phyloP scores from a whole-genome alignment of 352 stramenopile species.

The Phytophthora kernoviae region DNA sequence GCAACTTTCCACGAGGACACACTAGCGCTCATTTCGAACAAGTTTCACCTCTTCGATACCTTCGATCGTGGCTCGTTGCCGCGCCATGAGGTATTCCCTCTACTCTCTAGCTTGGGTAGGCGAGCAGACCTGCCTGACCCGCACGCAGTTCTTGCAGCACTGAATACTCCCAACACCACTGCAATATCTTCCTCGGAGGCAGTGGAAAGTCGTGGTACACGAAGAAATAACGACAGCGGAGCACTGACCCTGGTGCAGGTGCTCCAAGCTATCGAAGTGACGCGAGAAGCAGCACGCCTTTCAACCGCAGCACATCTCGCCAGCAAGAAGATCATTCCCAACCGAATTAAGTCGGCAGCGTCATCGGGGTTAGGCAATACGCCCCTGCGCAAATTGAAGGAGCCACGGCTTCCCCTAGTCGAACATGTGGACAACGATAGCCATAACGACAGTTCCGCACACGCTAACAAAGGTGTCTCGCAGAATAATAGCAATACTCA shows the following conservation, averaged over 20 bases:
- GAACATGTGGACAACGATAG: background rate
- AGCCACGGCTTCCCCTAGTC: background rate
- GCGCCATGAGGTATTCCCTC: constrained; percentile 42
- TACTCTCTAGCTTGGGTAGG: constrained; percentile 42
- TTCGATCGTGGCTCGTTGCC: constrained; percentile 42
- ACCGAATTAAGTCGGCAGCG: constrained; percentile 5
- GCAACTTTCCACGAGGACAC: constrained; percentile 37
- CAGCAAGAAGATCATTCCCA: constrained; percentile 11
- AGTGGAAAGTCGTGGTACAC: background rate
- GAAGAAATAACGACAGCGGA: background rate
- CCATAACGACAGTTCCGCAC: background rate
- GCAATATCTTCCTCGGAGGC: background rate
- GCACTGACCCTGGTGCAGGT: constrained; percentile 32
- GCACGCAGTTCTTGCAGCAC: constrained; percentile 37
- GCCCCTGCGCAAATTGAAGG: background rate
- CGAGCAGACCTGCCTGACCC: constrained; percentile 47
- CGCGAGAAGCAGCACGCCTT: constrained; percentile 15
- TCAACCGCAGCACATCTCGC: constrained; percentile 8
- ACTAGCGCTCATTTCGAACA: constrained; percentile 33
- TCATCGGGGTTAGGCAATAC: background rate
- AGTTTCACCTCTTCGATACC: constrained; percentile 52
- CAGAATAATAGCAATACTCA: background rate
- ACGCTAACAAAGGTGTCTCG: background rate
- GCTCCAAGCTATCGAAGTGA: constrained; percentile 30
- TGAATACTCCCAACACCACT: constrained; percentile 16